These are phyloP conservation scores for Cucumis sativus DNA, from an alignment of 306 rosid species.

Conservation along the genomic window Cucumber_9930_V3 NC_026656.2:15724001-15724500, in stretches of 20 bases:
- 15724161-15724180: not conserved
- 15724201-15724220: conserved; percentile 27
- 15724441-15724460: conserved; percentile 41
- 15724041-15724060: not conserved
- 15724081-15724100: not conserved
- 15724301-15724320: conserved; percentile 18
- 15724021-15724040: conserved; percentile 8
- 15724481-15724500: conserved; percentile 17
- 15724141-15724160: not conserved
- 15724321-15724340: conserved; percentile 21
- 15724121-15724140: not conserved
- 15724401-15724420: conserved; percentile 23
- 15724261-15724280: conserved; percentile 29
- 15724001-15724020: conserved; percentile 10
- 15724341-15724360: conserved; percentile 18
- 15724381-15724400: conserved; percentile 21
- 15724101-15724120: not conserved
- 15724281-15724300: conserved; percentile 39
- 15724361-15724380: conserved; percentile 27
- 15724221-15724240: conserved; percentile 22
- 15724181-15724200: conserved; percentile 30
- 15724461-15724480: conserved; percentile 27
- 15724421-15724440: conserved; percentile 70
- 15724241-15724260: conserved; percentile 21
- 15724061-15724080: not conserved